Base-by-base conservation (phyloP, 1,139 yeast species). In the Debaryomycetaceae sp. region DNA sequence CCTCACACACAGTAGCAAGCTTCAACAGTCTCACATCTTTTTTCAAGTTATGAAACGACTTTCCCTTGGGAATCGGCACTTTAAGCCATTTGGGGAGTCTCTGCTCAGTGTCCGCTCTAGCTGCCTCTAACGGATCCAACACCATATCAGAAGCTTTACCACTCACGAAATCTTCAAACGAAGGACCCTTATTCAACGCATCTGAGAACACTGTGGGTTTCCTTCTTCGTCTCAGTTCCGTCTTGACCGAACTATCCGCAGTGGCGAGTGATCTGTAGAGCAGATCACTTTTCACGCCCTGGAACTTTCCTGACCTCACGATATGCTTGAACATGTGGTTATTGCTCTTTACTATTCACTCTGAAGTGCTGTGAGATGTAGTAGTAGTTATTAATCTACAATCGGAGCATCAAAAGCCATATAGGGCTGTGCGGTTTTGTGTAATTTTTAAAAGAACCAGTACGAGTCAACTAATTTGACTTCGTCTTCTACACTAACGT, bases 1-100 rank as follows among this genome's bases (percentile, higher is more conserved):
- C 99, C 64, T 93, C 98, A 68, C 99, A 95, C 30, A 95, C 99
- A 0, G 99, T 91, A 36, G 97, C 87, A 45, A 95, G 72, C 52
- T 89, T 89, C 49, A 95, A 71, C 50, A 95, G 97, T 49, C 91
- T 76, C 36, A 95, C 85, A 60, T 95, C 99, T 39, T 83, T 78
- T 60, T 91, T 90, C 54, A 95, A 75, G 55, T 81, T 84, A 57
- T 83, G 83, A 66, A 80, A 93, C 39, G 87, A 84, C 52, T 81
- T 76, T 40, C 99, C 99, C 68, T 87, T 88, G 13, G 99, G 99
- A 53, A 93, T 90, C 6, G 96, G 95, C 4, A 93, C 96, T 63
- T 88, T 90, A 45, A 95, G 76, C 99, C 99, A 95, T 45, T 80
- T 70, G 5, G 99, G 99, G 46, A 95, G 74, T 56, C 96, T 75